Evolutionary conservation across 2,329 filamentous ascomycete species (phyloP), one percentile per base, ranked within the genome.

Genomic region (Fusarium verticillioides): DNA sequence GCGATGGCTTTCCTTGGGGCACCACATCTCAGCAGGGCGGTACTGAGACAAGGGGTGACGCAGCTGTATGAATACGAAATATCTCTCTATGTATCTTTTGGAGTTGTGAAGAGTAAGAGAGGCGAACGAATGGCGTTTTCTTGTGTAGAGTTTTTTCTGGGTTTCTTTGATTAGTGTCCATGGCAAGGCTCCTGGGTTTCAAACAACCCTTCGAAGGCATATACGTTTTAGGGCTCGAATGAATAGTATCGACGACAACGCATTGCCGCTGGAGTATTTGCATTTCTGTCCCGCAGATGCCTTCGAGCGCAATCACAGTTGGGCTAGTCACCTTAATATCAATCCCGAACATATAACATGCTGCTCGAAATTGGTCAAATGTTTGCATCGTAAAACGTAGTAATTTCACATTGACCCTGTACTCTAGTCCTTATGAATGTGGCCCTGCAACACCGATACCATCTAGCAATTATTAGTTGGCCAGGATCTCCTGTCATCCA

Each of bases 31-130:
- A 78, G 44, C 73, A 77, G 56, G 75, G 80, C 16, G 59, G 61
- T 30, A 65, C 59, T 56, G 63, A 60, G 50, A 44, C 23, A 44
- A 68, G 62, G 54, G 72, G 66, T 26, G 78, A 81, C 60, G 79
- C 81, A 62, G 78, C 73, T 78, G 82, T 83, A 79, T 84, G 74
- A 82, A 67, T 76, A 72, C 34, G 49, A 52, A 58, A 47, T 47
- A 40, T 53, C 34, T 64, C 19, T 39, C 12, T 47, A 63, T 59
- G 30, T 54, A 52, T 59, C 71, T 59, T 71, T 56, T 28, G 57
- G 67, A 65, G 70, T 72, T 64, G 70, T 42, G 47, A 68, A 73
- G 70, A 66, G 44, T 50, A 50, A 47, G 58, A 53, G 66, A 69
- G 71, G 71, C 63, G 71, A 71, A 67, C 54, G 57, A 71, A 59